Percentiles rank a stretch among this genome's conserved stretches.
Evolutionary conservation across 2,329 filamentous ascomycete species (phyloP).

Genomic region (Lachnellula willkommii): DNA sequence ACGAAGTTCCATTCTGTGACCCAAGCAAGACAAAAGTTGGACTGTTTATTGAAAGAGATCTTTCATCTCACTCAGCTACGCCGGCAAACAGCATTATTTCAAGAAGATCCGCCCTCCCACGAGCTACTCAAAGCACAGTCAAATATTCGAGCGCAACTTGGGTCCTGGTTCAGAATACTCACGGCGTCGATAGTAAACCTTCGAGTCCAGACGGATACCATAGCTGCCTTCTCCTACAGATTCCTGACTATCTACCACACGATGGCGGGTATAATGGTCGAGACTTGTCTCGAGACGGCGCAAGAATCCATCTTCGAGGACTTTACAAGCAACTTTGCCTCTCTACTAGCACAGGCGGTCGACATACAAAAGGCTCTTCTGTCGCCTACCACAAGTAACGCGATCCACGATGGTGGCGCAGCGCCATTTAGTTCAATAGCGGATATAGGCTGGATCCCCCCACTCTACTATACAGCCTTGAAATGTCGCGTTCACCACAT

Average conservation of each 20-base stretch:
- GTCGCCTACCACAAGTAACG: background rate
- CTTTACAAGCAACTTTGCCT: constrained; percentile 31
- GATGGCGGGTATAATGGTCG: constrained; percentile 40
- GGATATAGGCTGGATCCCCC: constrained; percentile 42
- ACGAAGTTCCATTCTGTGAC: constrained; percentile 21
- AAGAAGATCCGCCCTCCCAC: background rate
- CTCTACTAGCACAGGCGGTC: constrained; percentile 28
- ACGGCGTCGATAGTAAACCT: background rate
- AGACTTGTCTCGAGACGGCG: constrained; percentile 29
- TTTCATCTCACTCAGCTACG: constrained; percentile 14
- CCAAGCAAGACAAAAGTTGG: constrained; percentile 19
- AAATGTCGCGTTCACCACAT: constrained; percentile 43
- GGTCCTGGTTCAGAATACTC: constrained; percentile 9
- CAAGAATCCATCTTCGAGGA: constrained; percentile 37
- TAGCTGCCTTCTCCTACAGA: constrained; percentile 13
- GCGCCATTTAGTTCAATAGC: constrained; percentile 32
- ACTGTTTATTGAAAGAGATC: constrained; percentile 15
- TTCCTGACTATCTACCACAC: constrained; percentile 37
- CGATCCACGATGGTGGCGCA: constrained; percentile 16
- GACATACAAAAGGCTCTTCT: constrained; percentile 1
- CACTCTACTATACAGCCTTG: constrained; percentile 41
- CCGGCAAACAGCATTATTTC: constrained; percentile 5
- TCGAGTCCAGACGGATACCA: background rate
- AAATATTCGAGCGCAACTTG: constrained; percentile 4
- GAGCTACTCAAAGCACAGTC: constrained; percentile 3